Base-by-base conservation (phyloP, 179 eudicot genomes). In the Heliamphora pulchella region DNA sequence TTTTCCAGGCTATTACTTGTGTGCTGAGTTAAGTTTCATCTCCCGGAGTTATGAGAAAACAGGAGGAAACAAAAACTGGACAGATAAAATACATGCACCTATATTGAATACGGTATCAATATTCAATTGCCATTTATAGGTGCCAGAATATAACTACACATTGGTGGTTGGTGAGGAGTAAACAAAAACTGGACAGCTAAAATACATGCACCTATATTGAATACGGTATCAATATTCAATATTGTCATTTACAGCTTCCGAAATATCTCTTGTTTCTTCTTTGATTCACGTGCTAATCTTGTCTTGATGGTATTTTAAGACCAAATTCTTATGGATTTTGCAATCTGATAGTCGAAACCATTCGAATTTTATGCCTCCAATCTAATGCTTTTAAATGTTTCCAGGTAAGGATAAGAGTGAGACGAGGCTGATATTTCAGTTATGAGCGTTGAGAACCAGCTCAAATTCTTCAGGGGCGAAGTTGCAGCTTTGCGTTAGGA, bases 81-180 rank as follows among this genome's bases (percentile, higher is more conserved):
- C 31, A 31, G 31, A 31, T 31, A 31, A 31, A 31, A 31, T 31
- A 31, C 31, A 31, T 31, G 31, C 31, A 31, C 31, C 31, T 31
- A 31, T 31, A 31, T 31, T 31, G 31, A 31, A 31, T 0, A 31
- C 31, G 31, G 31, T 31, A 31, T 31, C 31, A 31, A 31, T 31
- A 31, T 31, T 31, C 31, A 31, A 31, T 31, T 31, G 31, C 0
- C 31, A 31, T 31, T 31, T 31, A 31, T 96, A 93, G 82, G 4
- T 92, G 79, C 89, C 94, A 5, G 94, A 93, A 76, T 94, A 91
- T 85, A 93, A 94, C 89, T 93, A 90, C 79, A 94, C 93, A 75
- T 84, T 94, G 71, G 98, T 94, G 5, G 98, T 94, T 58, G 98
- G 97, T 22, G 98, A 94, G 86, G 86, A 89, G 75, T 97, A 94